Evolutionary conservation across 768 basidiomycete genomes (phyloP).

Genomic region (Psilocybe subaeruginosa): DNA sequence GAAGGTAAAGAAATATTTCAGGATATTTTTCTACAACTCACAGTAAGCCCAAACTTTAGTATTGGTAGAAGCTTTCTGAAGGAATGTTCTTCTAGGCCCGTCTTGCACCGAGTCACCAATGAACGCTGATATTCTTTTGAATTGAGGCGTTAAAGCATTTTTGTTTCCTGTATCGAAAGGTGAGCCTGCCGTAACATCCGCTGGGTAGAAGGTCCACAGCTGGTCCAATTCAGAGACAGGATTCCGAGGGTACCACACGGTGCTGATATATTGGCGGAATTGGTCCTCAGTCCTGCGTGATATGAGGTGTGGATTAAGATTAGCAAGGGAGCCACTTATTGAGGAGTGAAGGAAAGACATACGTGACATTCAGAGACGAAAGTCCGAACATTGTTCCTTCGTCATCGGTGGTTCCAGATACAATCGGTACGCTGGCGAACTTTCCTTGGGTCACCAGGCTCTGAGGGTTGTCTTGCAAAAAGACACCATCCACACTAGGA

Average conservation of each 20-base stretch:
- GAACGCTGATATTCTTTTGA: conserved; percentile 53
- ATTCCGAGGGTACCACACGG: conserved; percentile 20
- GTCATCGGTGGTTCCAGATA: conserved; percentile 54
- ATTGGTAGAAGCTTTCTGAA: conserved; percentile 39
- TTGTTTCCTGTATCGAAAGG: conserved; percentile 48
- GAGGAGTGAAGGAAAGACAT: conserved; percentile 7
- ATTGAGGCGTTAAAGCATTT: conserved; percentile 48
- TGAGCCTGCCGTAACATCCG: conserved; percentile 43
- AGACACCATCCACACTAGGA: conserved; percentile 54
- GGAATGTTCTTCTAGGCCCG: conserved; percentile 51
- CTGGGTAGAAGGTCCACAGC: conserved; percentile 27
- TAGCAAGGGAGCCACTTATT: neutral
- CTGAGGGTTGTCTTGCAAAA: conserved; percentile 47
- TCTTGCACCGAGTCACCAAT: conserved; percentile 55
- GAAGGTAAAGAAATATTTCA: neutral
- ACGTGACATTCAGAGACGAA: conserved; percentile 48
- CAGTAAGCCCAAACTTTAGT: conserved; percentile 47
- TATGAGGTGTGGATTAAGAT: neutral
- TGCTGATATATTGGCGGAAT: conserved; percentile 23
- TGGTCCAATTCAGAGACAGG: conserved; percentile 15
- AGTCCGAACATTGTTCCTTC: conserved; percentile 55
- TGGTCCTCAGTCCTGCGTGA: conserved; percentile 23
- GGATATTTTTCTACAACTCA: conserved; percentile 25
- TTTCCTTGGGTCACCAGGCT: conserved; percentile 42
- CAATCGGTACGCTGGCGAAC: conserved; percentile 51